These are phyloP conservation scores for Andrographis paniculata DNA, from an alignment of 305 asterid species.

Conservation along the genomic window DNA sequence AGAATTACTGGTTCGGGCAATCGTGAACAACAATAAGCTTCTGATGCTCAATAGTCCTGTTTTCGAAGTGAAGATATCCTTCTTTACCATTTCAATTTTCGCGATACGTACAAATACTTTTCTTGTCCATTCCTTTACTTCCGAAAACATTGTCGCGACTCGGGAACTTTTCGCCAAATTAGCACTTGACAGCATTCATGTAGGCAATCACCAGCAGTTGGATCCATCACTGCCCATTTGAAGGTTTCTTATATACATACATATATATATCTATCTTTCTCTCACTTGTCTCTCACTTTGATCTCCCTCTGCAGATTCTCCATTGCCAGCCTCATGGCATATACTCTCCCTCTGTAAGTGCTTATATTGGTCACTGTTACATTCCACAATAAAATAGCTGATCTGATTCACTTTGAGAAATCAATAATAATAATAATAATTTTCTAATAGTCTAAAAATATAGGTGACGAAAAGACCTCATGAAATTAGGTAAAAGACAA, in stretches of 20 bases:
- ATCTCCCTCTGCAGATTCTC: too few relatives aligned
- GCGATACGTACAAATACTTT: slow-evolving; percentile 4
- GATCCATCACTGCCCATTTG: slow-evolving; percentile 6
- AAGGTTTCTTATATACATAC: slow-evolving; percentile 29
- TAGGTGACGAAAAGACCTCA: too few relatives aligned
- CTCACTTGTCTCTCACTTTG: too few relatives aligned
- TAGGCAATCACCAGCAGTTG: slow-evolving; percentile 19
- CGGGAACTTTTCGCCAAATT: slow-evolving; percentile 51
- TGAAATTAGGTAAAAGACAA: too few relatives aligned
- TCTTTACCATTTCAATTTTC: slow-evolving; percentile 13
- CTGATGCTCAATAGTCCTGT: slow-evolving; percentile 72
- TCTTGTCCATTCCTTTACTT: slow-evolving; percentile 38
- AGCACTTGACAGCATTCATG: slow-evolving; percentile 23
- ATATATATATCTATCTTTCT: too few relatives aligned
- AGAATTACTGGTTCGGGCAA: slow-evolving; percentile 57
- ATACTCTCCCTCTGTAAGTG: too few relatives aligned
- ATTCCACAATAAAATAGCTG: too few relatives aligned
- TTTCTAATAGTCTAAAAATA: too few relatives aligned
- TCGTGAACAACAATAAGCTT: slow-evolving; percentile 72
- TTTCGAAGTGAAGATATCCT: slow-evolving; percentile 81
- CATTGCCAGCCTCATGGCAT: too few relatives aligned
- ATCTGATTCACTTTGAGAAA: too few relatives aligned
- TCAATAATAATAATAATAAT: too few relatives aligned
- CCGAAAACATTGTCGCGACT: slow-evolving; percentile 42
- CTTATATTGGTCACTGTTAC: too few relatives aligned